phyloP scores from a whole-genome alignment of 73 alveolate genomes.

The Paramecium pentaurelia region DNA sequence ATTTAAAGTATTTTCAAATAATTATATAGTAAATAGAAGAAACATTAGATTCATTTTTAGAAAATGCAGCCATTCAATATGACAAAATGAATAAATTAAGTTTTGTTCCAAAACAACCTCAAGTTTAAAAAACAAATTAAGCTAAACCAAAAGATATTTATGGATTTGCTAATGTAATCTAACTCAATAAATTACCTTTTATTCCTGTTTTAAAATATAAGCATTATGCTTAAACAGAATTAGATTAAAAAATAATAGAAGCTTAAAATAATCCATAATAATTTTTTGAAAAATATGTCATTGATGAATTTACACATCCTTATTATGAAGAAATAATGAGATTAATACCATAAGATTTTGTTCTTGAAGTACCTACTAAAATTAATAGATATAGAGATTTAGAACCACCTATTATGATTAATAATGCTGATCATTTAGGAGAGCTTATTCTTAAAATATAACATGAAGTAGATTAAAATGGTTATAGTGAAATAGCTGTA shows the following conservation, averaged over 20 bases:
- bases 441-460: constrained; percentile 40
- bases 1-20: background rate
- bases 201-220: constrained; percentile 46
- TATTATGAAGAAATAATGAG: constrained; percentile 40
- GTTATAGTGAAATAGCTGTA: constrained; percentile 76
- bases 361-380: background rate
- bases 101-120: background rate
- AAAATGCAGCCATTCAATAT: constrained; percentile 2
- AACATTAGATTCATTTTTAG: constrained; percentile 5
- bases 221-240: constrained; percentile 19
- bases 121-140: background rate
- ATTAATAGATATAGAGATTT: background rate
- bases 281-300: background rate
- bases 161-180: constrained; percentile 4
- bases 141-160: constrained; percentile 41
- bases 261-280: background rate
- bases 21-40: background rate
- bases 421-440: constrained; percentile 32
- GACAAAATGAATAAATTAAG: background rate
- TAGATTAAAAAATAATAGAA: constrained; percentile 38
- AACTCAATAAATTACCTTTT: constrained; percentile 20
- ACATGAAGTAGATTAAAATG: constrained; percentile 7
- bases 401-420: constrained; percentile 37
- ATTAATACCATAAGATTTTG: background rate
- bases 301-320: constrained; percentile 55